These are phyloP conservation scores for Didymella arachidicola DNA, from an alignment of 2,329 filamentous ascomycete genomes.

Conservation along the genomic window DNA sequence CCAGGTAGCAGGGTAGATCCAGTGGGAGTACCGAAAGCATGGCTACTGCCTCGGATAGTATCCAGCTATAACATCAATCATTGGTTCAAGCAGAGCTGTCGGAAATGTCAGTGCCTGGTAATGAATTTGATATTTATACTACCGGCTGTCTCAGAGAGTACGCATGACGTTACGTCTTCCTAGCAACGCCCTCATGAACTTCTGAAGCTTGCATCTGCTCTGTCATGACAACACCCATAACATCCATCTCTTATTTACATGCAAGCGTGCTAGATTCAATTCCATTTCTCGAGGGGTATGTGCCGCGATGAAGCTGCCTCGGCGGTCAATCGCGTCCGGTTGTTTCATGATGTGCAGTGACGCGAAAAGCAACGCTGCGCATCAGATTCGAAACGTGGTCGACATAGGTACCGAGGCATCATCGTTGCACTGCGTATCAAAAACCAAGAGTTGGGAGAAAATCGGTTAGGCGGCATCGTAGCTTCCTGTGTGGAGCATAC, in stretches of 20 bases:
- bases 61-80: not conserved
- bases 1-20: not conserved
- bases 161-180: not conserved
- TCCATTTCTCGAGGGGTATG: not conserved
- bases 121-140: not conserved
- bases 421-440: conserved; percentile 4
- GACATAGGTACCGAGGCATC: conserved; percentile 3
- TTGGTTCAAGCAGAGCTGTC: conserved; percentile 2
- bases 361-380: conserved; percentile 5
- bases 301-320: conserved; percentile 3
- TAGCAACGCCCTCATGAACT: not conserved
- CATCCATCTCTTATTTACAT: not conserved
- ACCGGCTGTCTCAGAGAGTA: conserved; percentile 5
- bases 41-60: not conserved
- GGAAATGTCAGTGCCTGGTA: conserved; percentile 3
- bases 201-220: not conserved
- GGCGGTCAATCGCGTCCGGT: not conserved
- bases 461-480: not conserved
- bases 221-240: too few relatives aligned
- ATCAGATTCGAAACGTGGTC: conserved; percentile 6
- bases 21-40: not conserved
- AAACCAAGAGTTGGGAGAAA: not conserved
- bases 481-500: not conserved
- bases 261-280: not conserved
- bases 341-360: conserved; percentile 14